Conservation (phyloP, 768 basidiomycete species). For the Cystobasidium onofrii region DNA sequence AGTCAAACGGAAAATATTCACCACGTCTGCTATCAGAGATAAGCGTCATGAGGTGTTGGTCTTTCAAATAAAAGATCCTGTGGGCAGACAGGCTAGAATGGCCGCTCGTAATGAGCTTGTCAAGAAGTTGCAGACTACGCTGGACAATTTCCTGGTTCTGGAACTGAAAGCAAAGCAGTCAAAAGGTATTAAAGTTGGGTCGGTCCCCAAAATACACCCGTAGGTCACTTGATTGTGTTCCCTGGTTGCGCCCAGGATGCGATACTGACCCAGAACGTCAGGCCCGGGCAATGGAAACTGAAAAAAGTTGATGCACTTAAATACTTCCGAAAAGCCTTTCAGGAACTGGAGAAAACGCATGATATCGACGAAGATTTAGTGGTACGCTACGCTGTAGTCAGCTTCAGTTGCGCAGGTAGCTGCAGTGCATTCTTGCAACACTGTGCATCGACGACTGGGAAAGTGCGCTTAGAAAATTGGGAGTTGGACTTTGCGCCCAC, state of each 20-base stretch:
- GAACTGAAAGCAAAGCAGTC: neutral
- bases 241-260: too few relatives aligned
- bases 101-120: conserved; percentile 11
- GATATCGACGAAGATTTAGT: neutral
- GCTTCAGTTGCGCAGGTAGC: conserved; percentile 12
- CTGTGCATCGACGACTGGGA: neutral
- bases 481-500: conserved; percentile 22
- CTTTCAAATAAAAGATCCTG: conserved; percentile 15
- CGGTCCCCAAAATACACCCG: neutral
- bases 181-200: neutral
- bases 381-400: conserved; percentile 5
- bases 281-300: neutral
- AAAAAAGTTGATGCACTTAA: conserved; percentile 7
- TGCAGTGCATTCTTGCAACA: conserved; percentile 10
- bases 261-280: neutral
- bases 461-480: neutral
- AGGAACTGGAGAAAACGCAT: neutral
- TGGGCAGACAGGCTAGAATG: neutral
- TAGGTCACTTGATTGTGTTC: neutral
- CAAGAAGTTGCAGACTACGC: neutral
- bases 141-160: neutral
- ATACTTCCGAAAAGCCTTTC: neutral
- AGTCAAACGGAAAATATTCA: conserved; percentile 7
- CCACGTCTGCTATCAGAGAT: neutral
- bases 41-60: neutral